phyloP scores from a whole-genome alignment of 441 rosid species.

The Lepidium campestre region DNA sequence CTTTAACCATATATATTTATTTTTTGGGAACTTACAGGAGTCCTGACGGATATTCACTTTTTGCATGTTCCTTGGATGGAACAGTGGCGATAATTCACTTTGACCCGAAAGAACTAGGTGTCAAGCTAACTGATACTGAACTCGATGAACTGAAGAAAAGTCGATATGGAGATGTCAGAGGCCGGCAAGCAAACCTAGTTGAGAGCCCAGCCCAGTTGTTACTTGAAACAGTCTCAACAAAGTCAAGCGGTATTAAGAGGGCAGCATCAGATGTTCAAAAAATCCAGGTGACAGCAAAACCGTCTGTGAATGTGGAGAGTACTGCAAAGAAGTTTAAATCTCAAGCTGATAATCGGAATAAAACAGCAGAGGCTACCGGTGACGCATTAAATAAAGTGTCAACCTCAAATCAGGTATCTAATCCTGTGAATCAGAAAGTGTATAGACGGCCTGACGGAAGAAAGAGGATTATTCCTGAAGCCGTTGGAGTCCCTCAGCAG shows the following conservation, averaged over 20 bases:
- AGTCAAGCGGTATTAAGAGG: slow-evolving; percentile 56
- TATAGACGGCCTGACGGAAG: slow-evolving; percentile 96
- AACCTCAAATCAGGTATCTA: slow-evolving; percentile 43
- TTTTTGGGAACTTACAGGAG: slow-evolving; percentile 52
- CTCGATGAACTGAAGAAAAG: slow-evolving; percentile 83
- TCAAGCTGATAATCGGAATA: slow-evolving; percentile 49
- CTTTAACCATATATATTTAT: not conserved
- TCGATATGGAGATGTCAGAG: slow-evolving; percentile 93
- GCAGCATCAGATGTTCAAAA: slow-evolving; percentile 47
- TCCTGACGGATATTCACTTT: slow-evolving; percentile 93
- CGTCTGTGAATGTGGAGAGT: slow-evolving; percentile 43
- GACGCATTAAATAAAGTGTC: slow-evolving; percentile 51
- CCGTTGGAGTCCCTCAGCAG: slow-evolving; percentile 69
- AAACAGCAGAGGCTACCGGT: slow-evolving; percentile 32
- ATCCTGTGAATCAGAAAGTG: slow-evolving; percentile 89
- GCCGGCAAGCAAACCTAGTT: slow-evolving; percentile 79
- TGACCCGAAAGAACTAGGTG: slow-evolving; percentile 75
- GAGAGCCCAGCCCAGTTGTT: slow-evolving; percentile 92
- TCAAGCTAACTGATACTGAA: slow-evolving; percentile 64
- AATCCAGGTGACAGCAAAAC: slow-evolving; percentile 44
- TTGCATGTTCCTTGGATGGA: slow-evolving; percentile 97
- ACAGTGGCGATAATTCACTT: slow-evolving; percentile 89
- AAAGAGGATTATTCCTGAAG: slow-evolving; percentile 97
- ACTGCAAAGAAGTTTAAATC: slow-evolving; percentile 47
- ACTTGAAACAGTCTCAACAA: slow-evolving; percentile 85